Base-by-base conservation (phyloP, 441 rosid species). In the Adansonia rubrostipa region DNA sequence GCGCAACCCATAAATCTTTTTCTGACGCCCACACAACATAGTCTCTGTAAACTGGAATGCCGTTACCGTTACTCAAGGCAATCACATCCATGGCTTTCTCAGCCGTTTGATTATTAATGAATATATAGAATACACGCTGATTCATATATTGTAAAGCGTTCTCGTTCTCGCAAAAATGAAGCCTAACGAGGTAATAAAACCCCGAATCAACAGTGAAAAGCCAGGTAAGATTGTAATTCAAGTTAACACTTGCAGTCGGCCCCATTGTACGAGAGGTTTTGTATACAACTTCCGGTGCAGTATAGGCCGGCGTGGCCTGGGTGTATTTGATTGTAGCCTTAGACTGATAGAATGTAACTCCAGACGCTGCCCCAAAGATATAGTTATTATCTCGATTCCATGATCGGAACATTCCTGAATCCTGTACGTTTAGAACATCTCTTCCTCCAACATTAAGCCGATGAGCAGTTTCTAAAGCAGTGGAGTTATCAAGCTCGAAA, bases 11-110 rank as follows among this genome's bases (percentile, higher is more conserved):
- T 15, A 64, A 0, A 36, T 36, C 69, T 1, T 36, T 64, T 36
- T 4, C 48, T 15, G 69, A 15, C 48, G 40, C 22, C 48, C 48
- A 3, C 48, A 64, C 69, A 8, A 64, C 48, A 42, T 74, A 85
- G 19, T 88, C 89, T 53, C 0, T 71, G 77, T 79, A 79, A 8
- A 78, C 24, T 0, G 92, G 89, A 70, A 74, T 45, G 0, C 78
- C 76, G 0, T 6, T 68, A 14, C 85, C 86, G 0, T 80, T 79
- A 6, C 79, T 62, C 85, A 4, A 10, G 0, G 5, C 0, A 8
- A 84, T 78, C 5, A 87, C 79, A 56, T 87, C 87, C 44, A 0
- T 0, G 0, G 22, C 48, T n/a, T 7, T 0, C 69, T 61, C 70
- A 0, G 84, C 87, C 1, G 80, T 75, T 36, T 50, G 62, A 40